These are phyloP conservation scores for Pistacia vera DNA, from an alignment of 345 rosid genomes.

Conservation along the genomic window DNA sequence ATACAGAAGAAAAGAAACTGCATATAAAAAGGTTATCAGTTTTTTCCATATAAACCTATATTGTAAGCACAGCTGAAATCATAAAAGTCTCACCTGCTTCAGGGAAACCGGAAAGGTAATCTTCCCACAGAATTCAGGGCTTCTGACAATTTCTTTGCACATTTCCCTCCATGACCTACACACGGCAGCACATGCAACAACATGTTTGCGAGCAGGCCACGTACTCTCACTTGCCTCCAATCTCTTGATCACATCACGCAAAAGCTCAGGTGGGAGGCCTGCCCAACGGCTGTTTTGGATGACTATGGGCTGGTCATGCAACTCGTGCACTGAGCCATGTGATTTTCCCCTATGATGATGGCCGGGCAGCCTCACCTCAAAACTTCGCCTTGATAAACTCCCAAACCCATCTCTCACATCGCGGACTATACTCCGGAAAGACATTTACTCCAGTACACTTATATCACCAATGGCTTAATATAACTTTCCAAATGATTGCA, in stretches of 20 bases:
- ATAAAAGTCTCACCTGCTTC: conserved; percentile 64
- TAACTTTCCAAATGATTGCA: conserved; percentile 12
- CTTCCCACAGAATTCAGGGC: conserved; percentile 83
- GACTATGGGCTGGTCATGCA: conserved; percentile 57
- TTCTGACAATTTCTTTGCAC: conserved; percentile 85
- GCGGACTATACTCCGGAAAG: conserved; percentile 88
- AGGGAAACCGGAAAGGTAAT: conserved; percentile 91
- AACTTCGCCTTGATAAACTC: conserved; percentile 86
- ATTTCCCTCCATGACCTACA: conserved; percentile 95
- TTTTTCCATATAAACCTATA: not conserved
- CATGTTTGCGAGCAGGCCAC: conserved; percentile 91
- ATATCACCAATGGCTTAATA: not conserved
- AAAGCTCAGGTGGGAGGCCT: conserved; percentile 85
- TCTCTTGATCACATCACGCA: conserved; percentile 85
- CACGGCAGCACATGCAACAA: conserved; percentile 94
- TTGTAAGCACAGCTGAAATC: conserved; percentile 4
- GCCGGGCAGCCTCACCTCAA: conserved; percentile 77
- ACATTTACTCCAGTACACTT: conserved; percentile 48
- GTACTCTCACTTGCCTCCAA: conserved; percentile 83
- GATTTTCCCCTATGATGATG: conserved; percentile 67
- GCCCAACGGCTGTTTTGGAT: conserved; percentile 84
- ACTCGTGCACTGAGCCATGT: conserved; percentile 71
- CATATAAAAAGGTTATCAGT: not conserved
- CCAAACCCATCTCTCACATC: conserved; percentile 93
- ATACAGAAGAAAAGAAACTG: conserved; percentile 10